Conservation (phyloP, 306 rosid genomes). For the Rosa lucieae region DNA sequence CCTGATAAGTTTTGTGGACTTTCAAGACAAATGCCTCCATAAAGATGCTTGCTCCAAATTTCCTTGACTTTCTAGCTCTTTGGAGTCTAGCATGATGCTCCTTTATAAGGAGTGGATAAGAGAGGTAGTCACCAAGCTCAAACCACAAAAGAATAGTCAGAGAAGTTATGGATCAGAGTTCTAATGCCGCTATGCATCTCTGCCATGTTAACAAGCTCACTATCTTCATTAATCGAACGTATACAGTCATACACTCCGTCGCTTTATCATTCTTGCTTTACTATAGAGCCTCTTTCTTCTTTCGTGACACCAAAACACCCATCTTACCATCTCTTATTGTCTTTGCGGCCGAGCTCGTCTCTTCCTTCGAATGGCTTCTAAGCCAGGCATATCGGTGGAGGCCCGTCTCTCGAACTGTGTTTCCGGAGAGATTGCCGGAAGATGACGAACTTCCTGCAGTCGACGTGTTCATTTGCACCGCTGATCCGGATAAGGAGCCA, state of each 20-base stretch:
- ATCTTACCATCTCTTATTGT: slow-evolving; percentile 50
- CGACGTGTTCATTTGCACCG: slow-evolving; percentile 71
- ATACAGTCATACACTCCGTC: slow-evolving; percentile 45
- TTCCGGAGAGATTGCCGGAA: slow-evolving; percentile 51
- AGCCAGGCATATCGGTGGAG: slow-evolving; percentile 53
- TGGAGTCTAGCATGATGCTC: neutral
- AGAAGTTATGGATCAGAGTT: slow-evolving; percentile 36
- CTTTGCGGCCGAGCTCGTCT: slow-evolving; percentile 56
- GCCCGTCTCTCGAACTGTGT: slow-evolving; percentile 48
- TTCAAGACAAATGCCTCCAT: too few species aligned
- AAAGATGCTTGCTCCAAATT: too few species aligned
- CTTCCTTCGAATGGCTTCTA: slow-evolving; percentile 66
- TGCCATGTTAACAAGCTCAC: slow-evolving; percentile 42
- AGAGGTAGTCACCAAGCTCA: neutral
- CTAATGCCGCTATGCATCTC: slow-evolving; percentile 40
- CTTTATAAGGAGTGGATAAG: neutral
- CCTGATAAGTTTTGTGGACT: too few species aligned
- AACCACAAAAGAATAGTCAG: neutral
- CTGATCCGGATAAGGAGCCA: slow-evolving; percentile 70
- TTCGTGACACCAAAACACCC: slow-evolving; percentile 29
- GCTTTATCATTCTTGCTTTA: slow-evolving; percentile 53
- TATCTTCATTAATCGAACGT: slow-evolving; percentile 44
- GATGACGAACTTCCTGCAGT: slow-evolving; percentile 53
- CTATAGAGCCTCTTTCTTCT: slow-evolving; percentile 45
- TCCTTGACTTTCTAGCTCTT: too few species aligned